A percentile compares a stretch with the other conserved stretches of the same genome.
Conservation (phyloP, 257 asterid genomes). For the Solanum pimpinellifolium region DNA sequence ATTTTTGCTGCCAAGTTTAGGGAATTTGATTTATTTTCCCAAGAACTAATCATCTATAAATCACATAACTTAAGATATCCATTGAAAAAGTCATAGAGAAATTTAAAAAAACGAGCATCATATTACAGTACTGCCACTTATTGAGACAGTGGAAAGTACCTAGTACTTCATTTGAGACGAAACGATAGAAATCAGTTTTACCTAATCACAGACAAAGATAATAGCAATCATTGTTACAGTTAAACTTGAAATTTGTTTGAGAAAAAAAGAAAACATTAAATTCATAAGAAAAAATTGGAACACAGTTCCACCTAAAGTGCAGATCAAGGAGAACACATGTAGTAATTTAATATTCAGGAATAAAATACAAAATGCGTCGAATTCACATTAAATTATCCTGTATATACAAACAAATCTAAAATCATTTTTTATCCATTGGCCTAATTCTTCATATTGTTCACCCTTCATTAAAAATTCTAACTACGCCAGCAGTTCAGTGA, state of each 20-base stretch:
- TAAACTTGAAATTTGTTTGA: background rate
- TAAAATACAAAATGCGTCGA: background rate
- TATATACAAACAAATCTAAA: background rate
- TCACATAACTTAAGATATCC: background rate
- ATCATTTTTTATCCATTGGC: background rate
- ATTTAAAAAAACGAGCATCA: background rate
- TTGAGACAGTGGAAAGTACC: background rate
- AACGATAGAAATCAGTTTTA: background rate
- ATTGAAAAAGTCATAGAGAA: background rate
- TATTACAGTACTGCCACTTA: background rate
- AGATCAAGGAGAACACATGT: background rate
- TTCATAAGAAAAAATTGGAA: background rate
- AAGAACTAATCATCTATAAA: background rate
- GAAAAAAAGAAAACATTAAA: background rate
- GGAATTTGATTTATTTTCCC: too few species aligned
- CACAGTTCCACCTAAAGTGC: background rate
- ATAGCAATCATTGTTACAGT: background rate
- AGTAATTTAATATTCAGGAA: background rate
- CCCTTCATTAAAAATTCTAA: background rate
- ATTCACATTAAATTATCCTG: background rate
- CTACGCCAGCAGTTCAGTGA: background rate
- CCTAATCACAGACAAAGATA: too few species aligned
- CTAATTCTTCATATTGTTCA: background rate
- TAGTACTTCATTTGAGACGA: background rate
- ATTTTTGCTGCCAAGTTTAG: too few species aligned